Base-by-base conservation (phyloP, 805 yeast genomes). In the Metschnikowia kunwiensis region DNA sequence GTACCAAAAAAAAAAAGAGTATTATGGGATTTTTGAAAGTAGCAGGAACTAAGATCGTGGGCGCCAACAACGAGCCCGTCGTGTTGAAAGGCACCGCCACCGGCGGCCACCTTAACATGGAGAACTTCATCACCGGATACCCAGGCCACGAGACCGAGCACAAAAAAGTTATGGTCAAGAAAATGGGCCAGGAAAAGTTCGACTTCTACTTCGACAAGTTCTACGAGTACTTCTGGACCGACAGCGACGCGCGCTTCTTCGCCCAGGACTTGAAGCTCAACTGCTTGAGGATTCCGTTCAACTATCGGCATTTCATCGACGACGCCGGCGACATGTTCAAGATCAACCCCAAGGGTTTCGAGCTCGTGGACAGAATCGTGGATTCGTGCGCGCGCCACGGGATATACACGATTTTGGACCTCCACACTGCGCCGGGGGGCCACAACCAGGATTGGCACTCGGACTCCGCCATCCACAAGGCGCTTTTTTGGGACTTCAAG, bases 381-480 rank as follows among this genome's bases (percentile, higher is more conserved):
- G 61, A 72, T 34, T 56, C 64, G 19, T 72, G 77, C 49, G 51
- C 76, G 18, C 60, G 59, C 37, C 57, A 72, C 44, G 74, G 71
- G 3, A 68, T 74, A 33, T 74, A 72, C 48, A 65, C 73, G 29
- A 61, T 73, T 36, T 58, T 73, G 32, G 78, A 73, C 43, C 58
- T 74, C 19, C 78, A 74, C 43, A 60, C 77, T 10, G 60, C 54
- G 15, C 78, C 78, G 11, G 78, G 78, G 34, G 77, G 78, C 18
- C 77, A 73, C 52, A 72, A 69, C 50, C 78, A 72, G 54, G 77
- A 68, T 47, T 74, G 78, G 78, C 78, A 73, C 47, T 50, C 62
- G 15, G 78, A 74, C 51, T 63, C 72, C 1, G 68, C 64, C 3
- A 57, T 69, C 45, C 74, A 71, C 54, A 66, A 67, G 51, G 60